A percentile compares a stretch with the other conserved stretches of the same genome.
Conservation (phyloP, 2,329 filamentous ascomycete species). For the Microsporum ferrugineum region DNA sequence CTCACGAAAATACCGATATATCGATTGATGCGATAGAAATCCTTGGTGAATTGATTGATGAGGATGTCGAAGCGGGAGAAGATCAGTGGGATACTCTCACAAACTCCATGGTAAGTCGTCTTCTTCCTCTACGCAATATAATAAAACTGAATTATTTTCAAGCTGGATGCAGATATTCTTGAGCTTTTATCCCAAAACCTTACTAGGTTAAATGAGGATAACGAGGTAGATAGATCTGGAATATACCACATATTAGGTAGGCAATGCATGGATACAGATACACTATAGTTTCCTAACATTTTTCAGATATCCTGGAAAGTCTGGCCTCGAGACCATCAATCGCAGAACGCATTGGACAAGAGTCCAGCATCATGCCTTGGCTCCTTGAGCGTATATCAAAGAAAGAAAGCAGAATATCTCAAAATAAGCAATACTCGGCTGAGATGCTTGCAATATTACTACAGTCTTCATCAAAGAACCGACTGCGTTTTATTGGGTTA, state of each 20-base stretch:
- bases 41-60: conserved; percentile 80
- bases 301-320: conserved; percentile 62
- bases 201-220: conserved; percentile 61
- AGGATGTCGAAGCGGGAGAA: conserved; percentile 73
- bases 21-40: conserved; percentile 86
- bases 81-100: conserved; percentile 71
- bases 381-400: conserved; percentile 61
- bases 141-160: conserved; percentile 7
- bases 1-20: conserved; percentile 95
- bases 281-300: neutral
- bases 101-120: conserved; percentile 40
- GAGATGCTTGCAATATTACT: conserved; percentile 84
- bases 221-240: conserved; percentile 64
- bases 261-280: conserved; percentile 5
- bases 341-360: conserved; percentile 59
- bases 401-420: conserved; percentile 56
- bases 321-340: conserved; percentile 59
- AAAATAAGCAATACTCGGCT: conserved; percentile 92
- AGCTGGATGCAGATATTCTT: conserved; percentile 34
- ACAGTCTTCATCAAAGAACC: conserved; percentile 59
- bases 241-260: conserved; percentile 68
- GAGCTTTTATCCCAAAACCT: conserved; percentile 47
- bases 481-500: conserved; percentile 49
- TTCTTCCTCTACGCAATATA: neutral
- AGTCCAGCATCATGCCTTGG: conserved; percentile 62